Percentiles rank a stretch among this genome's conserved stretches.
These are phyloP conservation scores for Xylaria sp. DNA, from an alignment of 2,329 filamentous ascomycete genomes.

Conservation along the genomic window DNA sequence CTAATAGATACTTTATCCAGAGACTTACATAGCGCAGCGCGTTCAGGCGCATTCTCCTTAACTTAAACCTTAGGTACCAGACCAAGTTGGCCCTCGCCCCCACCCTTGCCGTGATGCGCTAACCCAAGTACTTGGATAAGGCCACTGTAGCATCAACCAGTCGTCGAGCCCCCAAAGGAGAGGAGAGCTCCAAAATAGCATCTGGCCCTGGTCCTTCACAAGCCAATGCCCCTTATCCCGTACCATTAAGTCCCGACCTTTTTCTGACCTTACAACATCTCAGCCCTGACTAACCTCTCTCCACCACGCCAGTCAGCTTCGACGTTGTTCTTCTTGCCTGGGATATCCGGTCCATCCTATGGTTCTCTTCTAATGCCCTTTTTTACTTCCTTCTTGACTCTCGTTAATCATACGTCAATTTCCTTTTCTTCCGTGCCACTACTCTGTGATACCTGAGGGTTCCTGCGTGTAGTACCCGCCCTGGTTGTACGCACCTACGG, in stretches of 20 bases:
- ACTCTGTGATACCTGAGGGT: slow-evolving; percentile 16
- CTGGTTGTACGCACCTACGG: slow-evolving; percentile 12
- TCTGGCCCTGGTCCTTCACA: slow-evolving; percentile 19
- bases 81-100: no score
- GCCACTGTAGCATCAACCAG: slow-evolving; percentile 43
- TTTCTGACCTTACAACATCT: slow-evolving; percentile 5
- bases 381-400: slow-evolving; percentile 48
- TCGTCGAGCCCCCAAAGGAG: neutral
- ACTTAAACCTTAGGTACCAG: no score
- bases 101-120: slow-evolving; percentile 13
- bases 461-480: slow-evolving; percentile 24
- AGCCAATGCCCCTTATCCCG: slow-evolving; percentile 19
- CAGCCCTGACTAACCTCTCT: slow-evolving; percentile 3
- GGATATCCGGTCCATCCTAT: slow-evolving; percentile 20
- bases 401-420: slow-evolving; percentile 44
- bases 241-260: slow-evolving; percentile 13
- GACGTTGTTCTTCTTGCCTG: slow-evolving; percentile 31
- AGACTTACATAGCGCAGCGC: no score
- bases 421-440: slow-evolving; percentile 27
- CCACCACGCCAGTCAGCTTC: slow-evolving; percentile 20
- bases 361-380: slow-evolving; percentile 46
- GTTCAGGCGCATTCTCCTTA: no score
- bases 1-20: no score
- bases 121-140: slow-evolving; percentile 40
- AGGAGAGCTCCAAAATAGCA: slow-evolving; percentile 27